Conservation (phyloP, 208 protist species). For the Leishmania tropica region DNA sequence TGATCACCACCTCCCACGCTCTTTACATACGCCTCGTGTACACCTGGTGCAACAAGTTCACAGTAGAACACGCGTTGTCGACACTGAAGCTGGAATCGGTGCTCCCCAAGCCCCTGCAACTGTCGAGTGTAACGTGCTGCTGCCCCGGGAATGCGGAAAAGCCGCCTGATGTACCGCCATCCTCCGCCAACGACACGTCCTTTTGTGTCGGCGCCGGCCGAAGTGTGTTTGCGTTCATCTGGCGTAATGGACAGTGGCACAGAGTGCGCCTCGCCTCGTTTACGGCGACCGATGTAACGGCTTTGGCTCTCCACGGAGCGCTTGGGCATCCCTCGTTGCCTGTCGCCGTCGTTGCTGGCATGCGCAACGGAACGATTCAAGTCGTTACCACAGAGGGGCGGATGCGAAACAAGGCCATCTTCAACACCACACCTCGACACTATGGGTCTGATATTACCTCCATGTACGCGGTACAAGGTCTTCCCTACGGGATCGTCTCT, state of each 20-base stretch:
- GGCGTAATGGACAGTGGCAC: slow-evolving; percentile 4
- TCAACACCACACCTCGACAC: slow-evolving; percentile 41
- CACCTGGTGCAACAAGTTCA: background rate
- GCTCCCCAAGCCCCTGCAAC: slow-evolving; percentile 8
- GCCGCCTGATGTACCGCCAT: background rate
- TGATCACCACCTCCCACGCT: slow-evolving; percentile 4
- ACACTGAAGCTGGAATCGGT: slow-evolving; percentile 10
- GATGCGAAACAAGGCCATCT: slow-evolving; percentile 2
- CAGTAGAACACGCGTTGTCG: background rate
- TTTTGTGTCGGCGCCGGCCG: slow-evolving; percentile 26
- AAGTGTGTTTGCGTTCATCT: slow-evolving; percentile 23
- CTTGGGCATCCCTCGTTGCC: background rate
- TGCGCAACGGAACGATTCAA: slow-evolving; percentile 64
- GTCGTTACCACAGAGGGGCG: slow-evolving; percentile 17
- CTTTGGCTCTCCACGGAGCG: slow-evolving; percentile 5
- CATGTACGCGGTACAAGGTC: slow-evolving; percentile 30
- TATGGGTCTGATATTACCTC: slow-evolving; percentile 34
- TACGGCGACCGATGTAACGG: slow-evolving; percentile 28
- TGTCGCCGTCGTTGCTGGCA: slow-evolving; percentile 28
- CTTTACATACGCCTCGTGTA: slow-evolving; percentile 3
- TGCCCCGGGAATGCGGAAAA: slow-evolving; percentile 8
- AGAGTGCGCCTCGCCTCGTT: slow-evolving; percentile 24
- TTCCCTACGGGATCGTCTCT: slow-evolving; percentile 58
- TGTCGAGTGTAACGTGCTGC: slow-evolving; percentile 24
- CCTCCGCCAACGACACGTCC: background rate